Percentiles rank a stretch among this genome's conserved stretches.
Conservation (phyloP, 2,329 filamentous ascomycete species). For the Fusarium sp. region DNA sequence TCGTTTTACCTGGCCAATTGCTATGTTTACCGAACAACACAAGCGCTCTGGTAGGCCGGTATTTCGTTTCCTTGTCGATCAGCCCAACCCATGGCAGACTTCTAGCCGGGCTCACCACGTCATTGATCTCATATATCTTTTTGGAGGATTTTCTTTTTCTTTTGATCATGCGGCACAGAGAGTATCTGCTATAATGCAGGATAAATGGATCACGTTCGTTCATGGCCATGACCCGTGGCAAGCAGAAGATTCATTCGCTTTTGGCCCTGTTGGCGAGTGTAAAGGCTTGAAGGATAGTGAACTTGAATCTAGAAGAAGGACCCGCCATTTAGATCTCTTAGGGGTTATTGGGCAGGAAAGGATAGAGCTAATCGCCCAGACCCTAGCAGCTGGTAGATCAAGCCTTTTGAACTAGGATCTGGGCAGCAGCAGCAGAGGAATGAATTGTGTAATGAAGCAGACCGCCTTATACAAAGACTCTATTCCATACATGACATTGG, state of each 20-base stretch:
- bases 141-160: slow-evolving; percentile 53
- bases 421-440: too few species aligned
- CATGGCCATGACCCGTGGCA: slow-evolving; percentile 53
- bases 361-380: too few species aligned
- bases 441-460: too few species aligned
- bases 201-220: slow-evolving; percentile 54
- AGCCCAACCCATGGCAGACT: slow-evolving; percentile 59
- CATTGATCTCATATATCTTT: slow-evolving; percentile 58
- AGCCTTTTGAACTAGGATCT: too few species aligned
- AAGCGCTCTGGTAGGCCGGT: slow-evolving; percentile 43
- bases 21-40: slow-evolving; percentile 36
- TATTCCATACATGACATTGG: too few species aligned
- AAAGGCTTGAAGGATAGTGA: too few species aligned
- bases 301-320: too few species aligned
- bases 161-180: slow-evolving; percentile 50
- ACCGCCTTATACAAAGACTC: too few species aligned
- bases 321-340: too few species aligned
- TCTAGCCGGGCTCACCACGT: slow-evolving; percentile 59
- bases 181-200: slow-evolving; percentile 53
- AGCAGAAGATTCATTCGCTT: slow-evolving; percentile 40
- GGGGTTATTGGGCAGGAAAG: too few species aligned
- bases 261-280: slow-evolving; percentile 53
- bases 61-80: slow-evolving; percentile 57
- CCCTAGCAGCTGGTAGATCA: too few species aligned
- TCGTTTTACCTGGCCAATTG: slow-evolving; percentile 46